These are phyloP conservation scores for Cunninghamia lanceolata DNA, from an alignment of 75 land plant species.

Conservation along the genomic window DNA sequence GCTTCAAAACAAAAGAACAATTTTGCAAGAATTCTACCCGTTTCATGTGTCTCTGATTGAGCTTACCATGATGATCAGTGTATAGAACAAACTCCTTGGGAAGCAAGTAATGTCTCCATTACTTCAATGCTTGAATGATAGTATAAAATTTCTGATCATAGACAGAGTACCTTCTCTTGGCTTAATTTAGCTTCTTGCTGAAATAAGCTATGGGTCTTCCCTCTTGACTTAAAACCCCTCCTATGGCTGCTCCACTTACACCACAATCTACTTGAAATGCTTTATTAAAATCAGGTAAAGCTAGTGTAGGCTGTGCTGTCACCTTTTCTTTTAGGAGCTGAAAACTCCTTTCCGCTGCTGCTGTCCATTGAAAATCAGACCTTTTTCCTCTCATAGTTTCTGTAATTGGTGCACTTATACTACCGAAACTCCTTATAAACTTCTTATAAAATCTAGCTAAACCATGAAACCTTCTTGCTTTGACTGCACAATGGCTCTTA, in stretches of 20 bases:
- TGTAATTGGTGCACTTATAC: neutral
- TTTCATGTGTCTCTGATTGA: neutral
- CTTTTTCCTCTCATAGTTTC: neutral
- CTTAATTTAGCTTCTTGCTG: neutral
- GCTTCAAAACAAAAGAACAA: neutral
- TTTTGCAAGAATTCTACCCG: neutral
- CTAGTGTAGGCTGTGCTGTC: neutral
- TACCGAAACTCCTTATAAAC: neutral
- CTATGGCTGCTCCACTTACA: neutral
- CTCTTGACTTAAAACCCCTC: neutral
- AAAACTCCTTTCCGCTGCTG: neutral
- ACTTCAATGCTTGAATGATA: neutral
- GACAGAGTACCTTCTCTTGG: neutral
- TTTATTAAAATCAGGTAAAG: neutral
- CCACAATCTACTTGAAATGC: neutral
- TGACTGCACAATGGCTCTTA: neutral
- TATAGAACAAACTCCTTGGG: neutral
- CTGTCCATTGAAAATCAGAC: neutral
- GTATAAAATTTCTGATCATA: neutral
- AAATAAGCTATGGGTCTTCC: neutral
- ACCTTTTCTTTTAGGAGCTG: neutral
- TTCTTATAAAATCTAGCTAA: neutral
- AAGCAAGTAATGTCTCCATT: neutral
- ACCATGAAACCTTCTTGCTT: neutral
- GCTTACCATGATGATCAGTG: neutral